These are phyloP conservation scores for Earliella scabrosa DNA, from an alignment of 1,284 basidiomycete species.

Conservation along the genomic window DNA sequence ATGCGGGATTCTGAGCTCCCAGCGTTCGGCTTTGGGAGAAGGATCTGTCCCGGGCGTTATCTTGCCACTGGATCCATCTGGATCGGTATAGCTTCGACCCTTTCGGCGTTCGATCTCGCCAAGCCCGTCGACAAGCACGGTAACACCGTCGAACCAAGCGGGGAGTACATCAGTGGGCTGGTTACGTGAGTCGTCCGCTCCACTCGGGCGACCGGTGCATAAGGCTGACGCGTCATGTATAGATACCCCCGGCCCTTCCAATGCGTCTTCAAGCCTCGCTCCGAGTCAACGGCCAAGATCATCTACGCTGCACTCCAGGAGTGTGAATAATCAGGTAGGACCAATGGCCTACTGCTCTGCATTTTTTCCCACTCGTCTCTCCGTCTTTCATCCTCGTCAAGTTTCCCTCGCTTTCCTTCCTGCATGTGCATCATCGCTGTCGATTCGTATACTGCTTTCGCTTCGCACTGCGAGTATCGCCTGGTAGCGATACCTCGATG, in stretches of 20 bases:
- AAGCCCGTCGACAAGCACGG: conserved; percentile 42
- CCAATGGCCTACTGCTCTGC: background rate
- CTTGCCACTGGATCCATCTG: conserved; percentile 43
- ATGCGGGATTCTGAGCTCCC: conserved; percentile 35
- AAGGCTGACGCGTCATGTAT: background rate
- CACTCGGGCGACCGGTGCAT: conserved; percentile 3
- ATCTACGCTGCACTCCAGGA: conserved; percentile 21
- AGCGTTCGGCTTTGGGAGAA: conserved; percentile 40
- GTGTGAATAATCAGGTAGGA: conserved; percentile 9
- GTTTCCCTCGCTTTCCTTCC: background rate
- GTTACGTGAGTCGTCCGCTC: conserved; percentile 42
- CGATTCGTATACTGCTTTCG: background rate
- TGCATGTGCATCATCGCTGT: background rate
- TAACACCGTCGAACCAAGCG: conserved; percentile 39
- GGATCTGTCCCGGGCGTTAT: conserved; percentile 45
- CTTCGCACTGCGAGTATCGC: background rate
- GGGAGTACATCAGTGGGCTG: conserved; percentile 37
- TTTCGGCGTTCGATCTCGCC: conserved; percentile 41
- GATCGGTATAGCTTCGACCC: conserved; percentile 42
- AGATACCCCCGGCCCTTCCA: conserved; percentile 34
- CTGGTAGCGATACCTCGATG: background rate
- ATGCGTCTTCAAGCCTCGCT: conserved; percentile 31
- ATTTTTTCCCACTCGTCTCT: background rate
- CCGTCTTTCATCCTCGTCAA: too few relatives aligned
- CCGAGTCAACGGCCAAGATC: conserved; percentile 20